Evolutionary conservation across 345 rosid species (phyloP).

Genomic region (Eucalyptus erythrocorys): DNA sequence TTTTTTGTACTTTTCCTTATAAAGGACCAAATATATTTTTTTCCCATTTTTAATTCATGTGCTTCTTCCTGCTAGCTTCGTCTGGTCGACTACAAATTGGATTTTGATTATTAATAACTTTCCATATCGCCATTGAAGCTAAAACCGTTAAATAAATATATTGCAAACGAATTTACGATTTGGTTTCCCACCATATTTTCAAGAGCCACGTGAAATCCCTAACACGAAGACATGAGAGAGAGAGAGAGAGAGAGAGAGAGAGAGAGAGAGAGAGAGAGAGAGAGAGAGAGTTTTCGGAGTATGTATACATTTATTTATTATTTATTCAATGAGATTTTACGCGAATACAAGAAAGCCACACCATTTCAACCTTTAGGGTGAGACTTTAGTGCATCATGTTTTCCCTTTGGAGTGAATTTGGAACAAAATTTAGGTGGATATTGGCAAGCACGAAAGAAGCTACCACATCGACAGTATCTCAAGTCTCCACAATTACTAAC

Average conservation of each 20-base stretch:
- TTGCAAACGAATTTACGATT: background rate
- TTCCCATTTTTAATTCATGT: background rate
- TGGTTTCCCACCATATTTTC: background rate
- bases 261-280: background rate
- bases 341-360: background rate
- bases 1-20: too few species aligned
- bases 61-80: background rate
- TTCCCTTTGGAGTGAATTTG: background rate
- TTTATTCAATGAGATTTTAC: background rate
- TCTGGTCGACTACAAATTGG: background rate
- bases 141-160: too few species aligned
- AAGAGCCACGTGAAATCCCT: background rate
- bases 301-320: too few species aligned
- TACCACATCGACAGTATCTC: too few species aligned
- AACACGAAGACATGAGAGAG: background rate
- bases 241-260: too few species aligned
- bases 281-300: background rate
- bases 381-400: background rate
- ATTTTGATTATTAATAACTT: too few species aligned
- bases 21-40: background rate
- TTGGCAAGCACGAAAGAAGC: background rate
- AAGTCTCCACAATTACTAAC: too few species aligned
- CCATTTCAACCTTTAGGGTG: background rate
- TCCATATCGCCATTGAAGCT: too few species aligned
- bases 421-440: background rate